These are phyloP conservation scores for Aspergillus floridensis DNA, from an alignment of 2,329 filamentous ascomycete species.

Conservation along the genomic window DNA sequence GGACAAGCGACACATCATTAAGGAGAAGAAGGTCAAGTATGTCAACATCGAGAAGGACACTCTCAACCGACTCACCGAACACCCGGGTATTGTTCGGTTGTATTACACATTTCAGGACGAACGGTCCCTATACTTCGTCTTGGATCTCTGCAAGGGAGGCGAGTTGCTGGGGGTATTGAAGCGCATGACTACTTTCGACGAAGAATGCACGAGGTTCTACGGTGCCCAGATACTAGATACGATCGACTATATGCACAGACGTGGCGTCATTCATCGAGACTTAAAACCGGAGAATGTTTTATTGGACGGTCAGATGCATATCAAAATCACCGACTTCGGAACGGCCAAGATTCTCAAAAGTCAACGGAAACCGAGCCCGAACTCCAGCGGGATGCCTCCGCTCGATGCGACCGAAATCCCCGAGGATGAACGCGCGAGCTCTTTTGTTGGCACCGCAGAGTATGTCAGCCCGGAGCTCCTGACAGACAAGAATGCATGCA, in stretches of 20 bases:
- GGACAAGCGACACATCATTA: slow-evolving; percentile 98
- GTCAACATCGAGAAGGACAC: slow-evolving; percentile 99
- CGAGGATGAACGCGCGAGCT: slow-evolving; percentile 75
- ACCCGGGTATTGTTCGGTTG: slow-evolving; percentile 90
- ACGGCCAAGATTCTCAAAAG: slow-evolving; percentile 86
- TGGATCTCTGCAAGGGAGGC: slow-evolving; percentile 88
- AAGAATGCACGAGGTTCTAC: slow-evolving; percentile 92
- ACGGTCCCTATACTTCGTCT: slow-evolving; percentile 89
- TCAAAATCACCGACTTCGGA: slow-evolving; percentile 98
- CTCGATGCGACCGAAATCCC: slow-evolving; percentile 54
- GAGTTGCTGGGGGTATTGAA: slow-evolving; percentile 91
- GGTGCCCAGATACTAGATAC: slow-evolving; percentile 93
- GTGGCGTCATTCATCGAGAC: slow-evolving; percentile 93
- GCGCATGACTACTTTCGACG: slow-evolving; percentile 88
- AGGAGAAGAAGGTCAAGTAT: slow-evolving; percentile 99
- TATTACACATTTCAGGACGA: slow-evolving; percentile 99
- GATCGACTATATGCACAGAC: slow-evolving; percentile 96
- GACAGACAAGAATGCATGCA: slow-evolving; percentile 94
- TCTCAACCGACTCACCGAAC: slow-evolving; percentile 89
- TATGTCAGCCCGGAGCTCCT: slow-evolving; percentile 98
- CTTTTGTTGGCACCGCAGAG: slow-evolving; percentile 95
- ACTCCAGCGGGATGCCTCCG: slow-evolving; percentile 45
- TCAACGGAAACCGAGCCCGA: slow-evolving; percentile 46
- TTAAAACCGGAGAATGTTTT: slow-evolving; percentile 96
- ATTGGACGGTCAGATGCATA: slow-evolving; percentile 90